phyloP scores from a whole-genome alignment of 2,329 filamentous ascomycete species.

The Didymella glomerata region DNA sequence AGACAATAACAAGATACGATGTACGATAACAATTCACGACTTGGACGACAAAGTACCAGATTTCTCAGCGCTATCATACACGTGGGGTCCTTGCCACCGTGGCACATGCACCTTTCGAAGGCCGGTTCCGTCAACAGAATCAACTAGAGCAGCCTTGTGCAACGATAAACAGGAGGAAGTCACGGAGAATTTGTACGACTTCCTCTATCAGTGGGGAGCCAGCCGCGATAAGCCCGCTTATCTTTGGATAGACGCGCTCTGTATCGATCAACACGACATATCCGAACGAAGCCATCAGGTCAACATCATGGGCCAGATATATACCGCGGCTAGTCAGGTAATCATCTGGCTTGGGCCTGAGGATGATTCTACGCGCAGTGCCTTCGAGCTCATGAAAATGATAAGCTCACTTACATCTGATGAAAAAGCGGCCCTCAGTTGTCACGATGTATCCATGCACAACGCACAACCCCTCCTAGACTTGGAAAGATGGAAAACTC shows the following conservation, averaged over 20 bases:
- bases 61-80: slow-evolving; percentile 31
- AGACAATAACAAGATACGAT: slow-evolving; percentile 4
- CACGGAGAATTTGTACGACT: slow-evolving; percentile 28
- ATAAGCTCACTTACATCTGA: background rate
- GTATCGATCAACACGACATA: slow-evolving; percentile 25
- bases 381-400: slow-evolving; percentile 18
- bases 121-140: background rate
- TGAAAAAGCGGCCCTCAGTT: slow-evolving; percentile 9
- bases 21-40: slow-evolving; percentile 14
- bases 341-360: slow-evolving; percentile 27
- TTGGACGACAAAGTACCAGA: slow-evolving; percentile 12
- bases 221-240: background rate
- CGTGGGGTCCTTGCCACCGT: slow-evolving; percentile 26
- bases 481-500: slow-evolving; percentile 19
- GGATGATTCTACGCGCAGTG: slow-evolving; percentile 16
- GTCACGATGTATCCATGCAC: slow-evolving; percentile 1
- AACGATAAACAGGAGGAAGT: slow-evolving; percentile 16
- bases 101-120: background rate
- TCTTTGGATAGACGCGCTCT: slow-evolving; percentile 29
- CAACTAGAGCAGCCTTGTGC: slow-evolving; percentile 14
- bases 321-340: slow-evolving; percentile 16
- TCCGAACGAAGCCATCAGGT: slow-evolving; percentile 23
- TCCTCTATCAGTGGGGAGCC: slow-evolving; percentile 13
- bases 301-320: slow-evolving; percentile 24
- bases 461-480: slow-evolving; percentile 8